Conservation (phyloP, 2,329 filamentous ascomycete species). For the Metarhizium sp. region DNA sequence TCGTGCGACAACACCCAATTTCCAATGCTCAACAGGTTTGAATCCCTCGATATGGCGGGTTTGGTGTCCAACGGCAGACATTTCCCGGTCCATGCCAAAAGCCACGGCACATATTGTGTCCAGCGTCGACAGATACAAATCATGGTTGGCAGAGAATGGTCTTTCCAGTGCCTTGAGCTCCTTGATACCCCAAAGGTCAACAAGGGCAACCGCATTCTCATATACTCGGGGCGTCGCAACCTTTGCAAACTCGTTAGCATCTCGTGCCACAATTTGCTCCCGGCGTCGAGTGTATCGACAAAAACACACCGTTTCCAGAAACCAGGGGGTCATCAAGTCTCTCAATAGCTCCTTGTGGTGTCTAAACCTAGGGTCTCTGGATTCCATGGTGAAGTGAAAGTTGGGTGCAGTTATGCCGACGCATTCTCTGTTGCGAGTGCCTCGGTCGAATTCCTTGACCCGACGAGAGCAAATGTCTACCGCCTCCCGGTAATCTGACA, state of each 20-base stretch:
- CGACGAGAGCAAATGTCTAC: slow-evolving; percentile 24
- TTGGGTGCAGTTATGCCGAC: slow-evolving; percentile 15
- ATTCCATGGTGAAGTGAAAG: slow-evolving; percentile 24
- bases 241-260: slow-evolving; percentile 10
- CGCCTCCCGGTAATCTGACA: slow-evolving; percentile 22
- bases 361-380: slow-evolving; percentile 21
- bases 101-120: slow-evolving; percentile 26
- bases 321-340: slow-evolving; percentile 27
- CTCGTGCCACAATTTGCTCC: neutral
- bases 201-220: slow-evolving; percentile 17
- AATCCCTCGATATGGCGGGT: slow-evolving; percentile 6
- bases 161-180: slow-evolving; percentile 14
- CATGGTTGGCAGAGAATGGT: slow-evolving; percentile 21
- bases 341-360: slow-evolving; percentile 22
- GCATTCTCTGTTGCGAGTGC: slow-evolving; percentile 15
- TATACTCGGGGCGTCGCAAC: slow-evolving; percentile 26
- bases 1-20: neutral
- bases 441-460: slow-evolving; percentile 22
- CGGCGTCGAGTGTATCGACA: neutral
- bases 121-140: slow-evolving; percentile 22
- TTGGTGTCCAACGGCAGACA: slow-evolving; percentile 11
- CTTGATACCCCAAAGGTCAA: slow-evolving; percentile 26
- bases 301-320: slow-evolving; percentile 19
- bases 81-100: slow-evolving; percentile 19
- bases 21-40: neutral